These are phyloP conservation scores for Aspergillus hortae DNA, from an alignment of 2,329 filamentous ascomycete species.

Conservation along the genomic window DNA sequence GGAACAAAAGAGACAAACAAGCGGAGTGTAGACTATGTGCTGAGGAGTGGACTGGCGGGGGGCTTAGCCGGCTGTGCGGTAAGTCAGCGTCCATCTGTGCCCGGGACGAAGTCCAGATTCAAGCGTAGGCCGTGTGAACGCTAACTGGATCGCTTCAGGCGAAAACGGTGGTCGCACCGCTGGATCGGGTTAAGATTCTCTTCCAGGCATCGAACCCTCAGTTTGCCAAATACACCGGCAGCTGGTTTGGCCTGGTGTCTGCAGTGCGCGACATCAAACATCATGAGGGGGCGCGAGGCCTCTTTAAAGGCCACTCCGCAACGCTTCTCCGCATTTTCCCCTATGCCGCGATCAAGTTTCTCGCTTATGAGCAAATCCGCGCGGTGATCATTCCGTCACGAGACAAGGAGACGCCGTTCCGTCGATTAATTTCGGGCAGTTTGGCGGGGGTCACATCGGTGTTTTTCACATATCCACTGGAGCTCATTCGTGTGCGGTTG, in stretches of 20 bases:
- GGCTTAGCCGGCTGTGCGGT: conserved; percentile 90
- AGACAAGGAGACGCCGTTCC: conserved; percentile 73
- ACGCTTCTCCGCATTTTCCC: conserved; percentile 93
- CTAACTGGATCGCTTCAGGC: conserved; percentile 53
- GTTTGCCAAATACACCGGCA: conserved; percentile 88
- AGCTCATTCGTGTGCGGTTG: conserved; percentile 85
- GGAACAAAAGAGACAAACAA: conserved; percentile 53
- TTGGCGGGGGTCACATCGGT: conserved; percentile 76
- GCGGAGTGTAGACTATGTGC: conserved; percentile 76
- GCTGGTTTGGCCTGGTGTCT: conserved; percentile 76
- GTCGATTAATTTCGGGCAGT: conserved; percentile 54
- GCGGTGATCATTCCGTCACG: conserved; percentile 67
- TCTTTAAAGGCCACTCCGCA: conserved; percentile 92
- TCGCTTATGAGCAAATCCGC: conserved; percentile 95
- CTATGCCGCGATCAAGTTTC: conserved; percentile 95
- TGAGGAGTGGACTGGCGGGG: conserved; percentile 80
- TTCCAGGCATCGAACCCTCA: conserved; percentile 94
- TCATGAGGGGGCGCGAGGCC: conserved; percentile 67
- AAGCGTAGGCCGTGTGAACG: background rate
- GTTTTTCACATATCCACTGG: conserved; percentile 92
- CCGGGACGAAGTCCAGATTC: too few relatives aligned
- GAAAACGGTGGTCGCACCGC: conserved; percentile 91
- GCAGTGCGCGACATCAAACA: conserved; percentile 81
- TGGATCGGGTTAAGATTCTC: conserved; percentile 97
- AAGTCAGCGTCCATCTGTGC: conserved; percentile 37